These are phyloP conservation scores for Nemania sp. DNA, from an alignment of 2,329 filamentous ascomycete species.

Conservation along the genomic window DNA sequence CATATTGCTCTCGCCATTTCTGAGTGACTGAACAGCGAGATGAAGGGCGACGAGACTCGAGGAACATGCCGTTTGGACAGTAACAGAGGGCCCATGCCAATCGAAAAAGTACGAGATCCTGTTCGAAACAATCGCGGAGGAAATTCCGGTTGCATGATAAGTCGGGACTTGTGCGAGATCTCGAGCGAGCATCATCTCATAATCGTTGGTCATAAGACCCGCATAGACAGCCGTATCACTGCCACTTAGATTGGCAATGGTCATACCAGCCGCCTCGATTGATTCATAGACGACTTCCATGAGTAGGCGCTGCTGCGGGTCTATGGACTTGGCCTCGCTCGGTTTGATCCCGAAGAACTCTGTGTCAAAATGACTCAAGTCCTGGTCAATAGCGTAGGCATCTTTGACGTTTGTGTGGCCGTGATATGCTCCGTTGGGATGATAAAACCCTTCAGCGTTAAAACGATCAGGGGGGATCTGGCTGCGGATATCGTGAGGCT, in stretches of 20 bases:
- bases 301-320: neutral
- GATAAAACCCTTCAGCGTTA: neutral
- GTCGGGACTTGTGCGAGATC: neutral
- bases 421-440: neutral
- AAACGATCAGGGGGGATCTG: slow-evolving; percentile 32
- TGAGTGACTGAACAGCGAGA: neutral
- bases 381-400: neutral
- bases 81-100: neutral
- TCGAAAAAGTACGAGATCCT: slow-evolving; percentile 1
- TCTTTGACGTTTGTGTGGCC: neutral
- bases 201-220: neutral
- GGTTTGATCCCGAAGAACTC: neutral
- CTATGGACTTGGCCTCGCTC: neutral
- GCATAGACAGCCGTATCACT: neutral
- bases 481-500: slow-evolving; percentile 10
- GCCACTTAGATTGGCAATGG: neutral
- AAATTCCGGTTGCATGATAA: neutral
- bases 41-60: neutral
- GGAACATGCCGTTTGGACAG: neutral
- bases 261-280: neutral
- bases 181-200: neutral
- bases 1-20: neutral
- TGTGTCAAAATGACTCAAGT: neutral
- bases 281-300: neutral
- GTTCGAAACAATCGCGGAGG: neutral